These are phyloP conservation scores for Wolfiporia cocos DNA, from an alignment of 1,284 basidiomycete genomes.

Conservation along the genomic window DNA sequence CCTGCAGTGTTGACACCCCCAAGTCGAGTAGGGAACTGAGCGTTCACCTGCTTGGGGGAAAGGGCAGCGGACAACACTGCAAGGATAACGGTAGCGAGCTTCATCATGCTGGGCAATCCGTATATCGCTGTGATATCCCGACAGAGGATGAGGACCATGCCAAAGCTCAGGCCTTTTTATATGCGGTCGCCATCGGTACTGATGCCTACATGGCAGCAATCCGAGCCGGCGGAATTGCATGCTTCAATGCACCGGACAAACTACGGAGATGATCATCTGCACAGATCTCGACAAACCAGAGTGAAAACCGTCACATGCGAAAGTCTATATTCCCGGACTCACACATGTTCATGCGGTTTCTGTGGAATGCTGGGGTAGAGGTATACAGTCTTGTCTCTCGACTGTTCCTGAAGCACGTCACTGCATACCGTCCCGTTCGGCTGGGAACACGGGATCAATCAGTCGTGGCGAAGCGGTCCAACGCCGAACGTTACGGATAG, in stretches of 20 bases:
- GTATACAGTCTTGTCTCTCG: no score
- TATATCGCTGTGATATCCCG: no score
- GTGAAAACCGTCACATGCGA: neutral
- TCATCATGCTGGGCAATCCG: constrained; percentile 13
- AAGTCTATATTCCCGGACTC: neutral
- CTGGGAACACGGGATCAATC: no score
- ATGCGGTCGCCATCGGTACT: constrained; percentile 1
- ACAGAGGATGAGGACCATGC: constrained; percentile 4
- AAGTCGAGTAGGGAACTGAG: constrained; percentile 15
- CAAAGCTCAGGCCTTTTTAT: constrained; percentile 1
- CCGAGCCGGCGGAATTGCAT: neutral
- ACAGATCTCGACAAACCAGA: neutral
- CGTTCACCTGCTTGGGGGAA: constrained; percentile 6
- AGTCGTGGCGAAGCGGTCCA: no score
- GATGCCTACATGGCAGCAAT: neutral
- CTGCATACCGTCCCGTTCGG: no score
- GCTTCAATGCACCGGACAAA: constrained; percentile 4
- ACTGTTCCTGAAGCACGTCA: no score
- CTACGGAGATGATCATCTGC: constrained; percentile 3
- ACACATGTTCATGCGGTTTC: no score
- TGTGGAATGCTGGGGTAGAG: no score
- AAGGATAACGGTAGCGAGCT: constrained; percentile 18
- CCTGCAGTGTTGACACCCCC: constrained; percentile 38
- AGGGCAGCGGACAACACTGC: constrained; percentile 17
- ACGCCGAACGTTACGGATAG: no score